Evolutionary conservation across 1,284 basidiomycete genomes (phyloP).

Genomic region (Coniferiporia sulphurascens): DNA sequence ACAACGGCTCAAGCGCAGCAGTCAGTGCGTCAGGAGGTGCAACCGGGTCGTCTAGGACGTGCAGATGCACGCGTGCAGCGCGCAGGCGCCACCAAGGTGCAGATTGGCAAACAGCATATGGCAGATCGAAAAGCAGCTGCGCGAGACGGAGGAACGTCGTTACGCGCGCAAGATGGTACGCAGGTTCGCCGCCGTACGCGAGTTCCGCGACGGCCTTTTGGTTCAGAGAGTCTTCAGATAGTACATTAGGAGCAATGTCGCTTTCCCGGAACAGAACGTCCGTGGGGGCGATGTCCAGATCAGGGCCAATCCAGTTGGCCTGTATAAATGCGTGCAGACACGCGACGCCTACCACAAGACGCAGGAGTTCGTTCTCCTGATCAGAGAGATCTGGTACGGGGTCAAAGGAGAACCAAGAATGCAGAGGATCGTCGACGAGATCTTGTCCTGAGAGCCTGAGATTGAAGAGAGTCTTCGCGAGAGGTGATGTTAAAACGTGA

Average conservation of each 20-base stretch:
- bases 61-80: slow-evolving; percentile 69
- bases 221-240: slow-evolving; percentile 53
- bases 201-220: slow-evolving; percentile 71
- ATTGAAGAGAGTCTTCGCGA: slow-evolving; percentile 4
- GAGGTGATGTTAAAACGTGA: slow-evolving; percentile 12
- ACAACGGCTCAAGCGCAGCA: slow-evolving; percentile 45
- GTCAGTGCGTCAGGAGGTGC: slow-evolving; percentile 49
- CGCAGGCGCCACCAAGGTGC: slow-evolving; percentile 80
- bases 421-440: slow-evolving; percentile 2
- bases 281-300: slow-evolving; percentile 60
- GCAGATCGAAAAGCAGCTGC: slow-evolving; percentile 59
- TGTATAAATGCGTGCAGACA: slow-evolving; percentile 90
- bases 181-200: slow-evolving; percentile 87
- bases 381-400: neutral
- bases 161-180: slow-evolving; percentile 82
- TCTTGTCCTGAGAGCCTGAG: slow-evolving; percentile 3
- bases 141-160: slow-evolving; percentile 77
- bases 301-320: slow-evolving; percentile 95
- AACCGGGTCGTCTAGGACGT: slow-evolving; percentile 84
- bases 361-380: slow-evolving; percentile 45
- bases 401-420: slow-evolving; percentile 12
- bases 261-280: slow-evolving; percentile 42
- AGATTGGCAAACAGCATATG: slow-evolving; percentile 44
- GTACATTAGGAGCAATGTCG: slow-evolving; percentile 27
- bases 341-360: slow-evolving; percentile 69